phyloP scores from a whole-genome alignment of 495 filamentous ascomycete species.

The Geopyxis carbonaria region DNA sequence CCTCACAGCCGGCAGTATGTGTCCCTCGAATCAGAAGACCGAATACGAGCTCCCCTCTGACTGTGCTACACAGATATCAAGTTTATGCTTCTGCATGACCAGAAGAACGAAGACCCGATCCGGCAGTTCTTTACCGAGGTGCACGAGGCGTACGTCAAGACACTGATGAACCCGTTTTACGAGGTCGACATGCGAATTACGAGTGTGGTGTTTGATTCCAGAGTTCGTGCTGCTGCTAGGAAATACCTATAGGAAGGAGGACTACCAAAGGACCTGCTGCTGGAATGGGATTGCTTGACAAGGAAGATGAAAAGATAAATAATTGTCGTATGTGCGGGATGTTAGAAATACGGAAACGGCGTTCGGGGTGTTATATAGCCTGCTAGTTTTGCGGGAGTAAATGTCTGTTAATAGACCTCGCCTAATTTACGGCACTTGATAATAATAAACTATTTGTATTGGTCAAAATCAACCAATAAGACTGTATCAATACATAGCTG shows the following conservation, averaged over 20 bases:
- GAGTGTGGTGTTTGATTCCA: constrained; percentile 65
- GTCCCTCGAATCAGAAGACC: neutral
- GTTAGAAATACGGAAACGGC: too few relatives aligned
- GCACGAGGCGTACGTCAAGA: constrained; percentile 88
- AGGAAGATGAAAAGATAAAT: too few relatives aligned
- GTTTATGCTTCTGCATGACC: constrained; percentile 80
- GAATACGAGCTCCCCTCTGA: neutral
- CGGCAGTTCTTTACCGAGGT: constrained; percentile 84
- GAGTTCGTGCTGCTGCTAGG: constrained; percentile 72
- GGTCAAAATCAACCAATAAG: too few relatives aligned
- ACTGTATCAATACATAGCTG: too few relatives aligned
- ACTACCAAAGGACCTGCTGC: too few relatives aligned
- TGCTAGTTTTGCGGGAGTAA: too few relatives aligned
- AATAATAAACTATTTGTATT: too few relatives aligned
- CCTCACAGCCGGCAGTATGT: constrained; percentile 53
- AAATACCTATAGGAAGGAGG: constrained; percentile 54
- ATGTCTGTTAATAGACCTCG: too few relatives aligned
- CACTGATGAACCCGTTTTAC: constrained; percentile 95
- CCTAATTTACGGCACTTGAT: too few relatives aligned
- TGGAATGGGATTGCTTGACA: too few relatives aligned
- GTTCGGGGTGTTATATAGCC: too few relatives aligned
- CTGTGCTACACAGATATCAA: constrained; percentile 41
- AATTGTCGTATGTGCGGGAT: too few relatives aligned
- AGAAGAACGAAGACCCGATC: constrained; percentile 86
- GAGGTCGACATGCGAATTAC: constrained; percentile 59